Conservation (phyloP, 2,329 filamentous ascomycete genomes). For the Cytospora chrysosperma region DNA sequence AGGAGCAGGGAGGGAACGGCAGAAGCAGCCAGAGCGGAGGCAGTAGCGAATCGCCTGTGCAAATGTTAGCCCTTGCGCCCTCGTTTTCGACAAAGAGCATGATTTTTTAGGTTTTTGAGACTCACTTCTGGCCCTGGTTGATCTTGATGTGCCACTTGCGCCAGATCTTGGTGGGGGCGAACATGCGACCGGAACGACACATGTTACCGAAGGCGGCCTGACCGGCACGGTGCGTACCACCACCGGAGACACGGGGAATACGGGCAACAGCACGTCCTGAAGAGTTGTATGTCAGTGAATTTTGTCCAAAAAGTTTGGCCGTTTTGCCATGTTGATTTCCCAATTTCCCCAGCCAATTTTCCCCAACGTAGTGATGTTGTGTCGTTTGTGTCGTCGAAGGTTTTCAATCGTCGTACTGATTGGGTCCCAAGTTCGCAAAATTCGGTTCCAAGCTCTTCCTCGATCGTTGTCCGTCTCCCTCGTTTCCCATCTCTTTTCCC, state of each 20-base stretch:
- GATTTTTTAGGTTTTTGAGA: constrained; percentile 25
- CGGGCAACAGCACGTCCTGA: constrained; percentile 96
- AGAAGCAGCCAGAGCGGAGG: constrained; percentile 94
- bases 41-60: constrained; percentile 87
- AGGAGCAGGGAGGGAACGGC: constrained; percentile 92
- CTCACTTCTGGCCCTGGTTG: constrained; percentile 96
- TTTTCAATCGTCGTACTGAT: neutral
- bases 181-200: constrained; percentile 99
- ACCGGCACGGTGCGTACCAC: constrained; percentile 99
- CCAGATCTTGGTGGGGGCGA: constrained; percentile 99
- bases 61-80: constrained; percentile 28
- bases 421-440: neutral
- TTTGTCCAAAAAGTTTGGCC: constrained; percentile 12
- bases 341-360: neutral
- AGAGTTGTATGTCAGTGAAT: constrained; percentile 29
- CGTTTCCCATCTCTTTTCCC: neutral
- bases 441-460: neutral
- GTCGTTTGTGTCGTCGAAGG: neutral
- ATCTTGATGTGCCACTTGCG: constrained; percentile 99
- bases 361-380: neutral
- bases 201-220: constrained; percentile 99
- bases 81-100: constrained; percentile 31
- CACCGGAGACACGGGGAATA: constrained; percentile 99
- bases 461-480: neutral
- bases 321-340: neutral